Conservation (phyloP, 768 basidiomycete genomes). For the Favolaschia claudopus region DNA sequence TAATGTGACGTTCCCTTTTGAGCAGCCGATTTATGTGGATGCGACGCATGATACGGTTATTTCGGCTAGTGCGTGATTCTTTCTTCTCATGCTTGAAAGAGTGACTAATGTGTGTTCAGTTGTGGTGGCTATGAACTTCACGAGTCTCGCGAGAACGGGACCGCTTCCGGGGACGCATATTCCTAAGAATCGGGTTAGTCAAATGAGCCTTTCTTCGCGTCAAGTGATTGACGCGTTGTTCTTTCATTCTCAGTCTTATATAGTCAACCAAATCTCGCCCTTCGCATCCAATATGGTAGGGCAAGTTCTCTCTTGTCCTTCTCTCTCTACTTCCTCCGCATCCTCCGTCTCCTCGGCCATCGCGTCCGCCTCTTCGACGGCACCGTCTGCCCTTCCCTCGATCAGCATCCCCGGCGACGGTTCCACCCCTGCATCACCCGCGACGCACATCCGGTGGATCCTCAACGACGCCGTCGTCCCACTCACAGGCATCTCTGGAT, state of each 20-base stretch:
- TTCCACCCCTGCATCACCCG: background rate
- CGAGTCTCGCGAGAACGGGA: slow-evolving; percentile 64
- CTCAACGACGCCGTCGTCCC: slow-evolving; percentile 10
- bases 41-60: slow-evolving; percentile 79
- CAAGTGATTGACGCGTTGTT: slow-evolving; percentile 40
- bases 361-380: too few species aligned
- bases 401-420: too few species aligned
- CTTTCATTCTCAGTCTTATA: slow-evolving; percentile 45
- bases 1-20: slow-evolving; percentile 59
- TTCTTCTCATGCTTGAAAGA: background rate
- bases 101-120: slow-evolving; percentile 42
- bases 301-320: slow-evolving; percentile 56
- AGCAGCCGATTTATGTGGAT: slow-evolving; percentile 72
- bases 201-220: background rate
- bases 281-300: slow-evolving; percentile 46
- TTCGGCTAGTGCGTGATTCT: slow-evolving; percentile 55
- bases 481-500: background rate
- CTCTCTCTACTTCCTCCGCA: slow-evolving; percentile 5
- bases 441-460: slow-evolving; percentile 12
- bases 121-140: slow-evolving; percentile 76
- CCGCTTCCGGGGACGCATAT: slow-evolving; percentile 71
- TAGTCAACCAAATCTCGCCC: slow-evolving; percentile 41
- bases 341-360: background rate
- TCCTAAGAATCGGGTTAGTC: slow-evolving; percentile 58
- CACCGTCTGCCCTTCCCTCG: too few species aligned